Evolutionary conservation across 345 rosid species (phyloP), one percentile per base, ranked within the genome.

Genomic region (Camelina laxa): DNA sequence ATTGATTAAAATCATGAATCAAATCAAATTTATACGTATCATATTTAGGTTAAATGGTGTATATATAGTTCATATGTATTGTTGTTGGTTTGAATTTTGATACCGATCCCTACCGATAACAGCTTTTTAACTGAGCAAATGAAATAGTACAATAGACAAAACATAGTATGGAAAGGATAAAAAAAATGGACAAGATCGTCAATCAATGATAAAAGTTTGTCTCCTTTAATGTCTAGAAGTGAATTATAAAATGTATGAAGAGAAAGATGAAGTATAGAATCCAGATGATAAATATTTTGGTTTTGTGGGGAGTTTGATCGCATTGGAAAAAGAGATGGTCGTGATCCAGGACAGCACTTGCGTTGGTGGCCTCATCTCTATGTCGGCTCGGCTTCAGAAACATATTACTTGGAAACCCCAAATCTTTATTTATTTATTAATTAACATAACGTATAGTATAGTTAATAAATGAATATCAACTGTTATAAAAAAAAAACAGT

Each of bases 361-460:
- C 96, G 81, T 93, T 85, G 98, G 87, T 82, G 92, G 84, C 81
- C 81, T 84, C 77, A 83, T 83, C 83, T 79, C 82, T 70, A 31
- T 85, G 98, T 91, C 97, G 90, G 93, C 81, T 87, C 73, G 69
- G 84, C 75, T 82, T 78, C 81, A 78, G 63, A 72, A 72, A 72
- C 81, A 78, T 65, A 77, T 65, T 77, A 65, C 69, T 78, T 51
- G 81, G 77, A 73, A 77, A 77, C 51, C 44, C 57, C 67, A 63
- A 76, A 54, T 61, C 16, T 61, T 68, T 27, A 7, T 51, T 67
- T 60, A 41, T 44, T 27, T 50, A 45, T 30, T 51, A 38, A 42
- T 60, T 53, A 31, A 74, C 41, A 54, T 51, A 48, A 65, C 16
- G 31, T 64, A 20, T 56, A 21, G 31, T 64, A 20, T 56, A 21